Base-by-base conservation (phyloP, 1,139 yeast genomes). In the Ogataea hybrid region DNA sequence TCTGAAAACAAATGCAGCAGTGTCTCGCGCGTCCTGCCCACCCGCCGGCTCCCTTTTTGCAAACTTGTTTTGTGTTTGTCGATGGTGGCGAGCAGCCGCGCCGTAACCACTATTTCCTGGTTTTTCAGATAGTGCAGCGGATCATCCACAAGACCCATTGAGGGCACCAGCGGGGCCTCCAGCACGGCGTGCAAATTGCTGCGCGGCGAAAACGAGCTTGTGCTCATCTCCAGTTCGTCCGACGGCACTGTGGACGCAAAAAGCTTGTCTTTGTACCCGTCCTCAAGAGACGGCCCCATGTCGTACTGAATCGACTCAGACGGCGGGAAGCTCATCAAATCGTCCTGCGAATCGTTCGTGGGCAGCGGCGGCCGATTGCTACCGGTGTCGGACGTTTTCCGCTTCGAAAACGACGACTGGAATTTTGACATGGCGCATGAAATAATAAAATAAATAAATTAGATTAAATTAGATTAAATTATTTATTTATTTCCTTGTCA, bases 91-190 rank as follows among this genome's bases (percentile, higher is more conserved):
- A 53, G 49, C 17, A 71, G 48, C 20, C 61, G 62, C 8, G 53
- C 48, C 5, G 51, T 39, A 2, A 69, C 48, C 4, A 54, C 35
- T 2, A 56, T 51, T 46, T 61, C 64, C 37, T 61, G 63, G 29
- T 62, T 61, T 28, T 64, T 61, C 18, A 70, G 52, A 47, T 63
- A 65, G 38, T 64, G 65, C 5, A 68, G 41, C 0, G 73, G 70
- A 20, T 58, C 60, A 17, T 54, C 59, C 20, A 51, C 48, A 11
- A 50, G 31, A 9, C 51, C 56, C 23, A 56, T 30, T 7, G 58
- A 51, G 2, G 56, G 55, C 6, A 48, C 40, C 9, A 47, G 32
- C 5, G 59, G 57, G 11, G 42, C 23, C 16, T 41, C 44, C 11
- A 37, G 12, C 6, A 15, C 29, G 15, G 28, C 20, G 9, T 27